These are phyloP conservation scores for Aspergillus ochraceus DNA, from an alignment of 2,329 filamentous ascomycete species.

Conservation along the genomic window DNA sequence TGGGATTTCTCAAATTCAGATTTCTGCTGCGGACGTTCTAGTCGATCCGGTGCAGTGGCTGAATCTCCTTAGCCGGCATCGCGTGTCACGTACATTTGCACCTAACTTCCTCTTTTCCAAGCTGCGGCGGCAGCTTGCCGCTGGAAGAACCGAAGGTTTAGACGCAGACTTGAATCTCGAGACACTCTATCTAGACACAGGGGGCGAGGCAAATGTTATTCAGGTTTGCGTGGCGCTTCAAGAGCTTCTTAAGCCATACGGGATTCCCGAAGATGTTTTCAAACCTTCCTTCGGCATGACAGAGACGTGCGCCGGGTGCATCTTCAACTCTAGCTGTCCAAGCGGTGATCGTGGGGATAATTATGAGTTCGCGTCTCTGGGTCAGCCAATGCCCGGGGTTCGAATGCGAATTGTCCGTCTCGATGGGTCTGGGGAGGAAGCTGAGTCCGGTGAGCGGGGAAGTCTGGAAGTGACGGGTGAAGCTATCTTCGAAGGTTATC, in stretches of 20 bases:
- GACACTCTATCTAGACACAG: slow-evolving; percentile 32
- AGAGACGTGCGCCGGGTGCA: slow-evolving; percentile 53
- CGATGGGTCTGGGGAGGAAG: not conserved
- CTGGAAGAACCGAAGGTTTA: not conserved
- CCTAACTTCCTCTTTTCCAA: slow-evolving; percentile 26
- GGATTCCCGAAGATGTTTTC: slow-evolving; percentile 41
- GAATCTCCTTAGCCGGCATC: slow-evolving; percentile 41
- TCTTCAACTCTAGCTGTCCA: slow-evolving; percentile 43
- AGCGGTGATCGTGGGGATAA: slow-evolving; percentile 34
- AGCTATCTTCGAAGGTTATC: slow-evolving; percentile 29
- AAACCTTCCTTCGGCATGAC: slow-evolving; percentile 36
- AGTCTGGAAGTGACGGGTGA: slow-evolving; percentile 23
- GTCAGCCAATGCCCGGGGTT: slow-evolving; percentile 21
- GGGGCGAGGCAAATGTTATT: slow-evolving; percentile 40
- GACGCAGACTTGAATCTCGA: slow-evolving; percentile 8
- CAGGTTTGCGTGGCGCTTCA: slow-evolving; percentile 37
- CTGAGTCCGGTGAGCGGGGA: slow-evolving; percentile 9
- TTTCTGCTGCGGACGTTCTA: slow-evolving; percentile 15
- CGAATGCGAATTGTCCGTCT: slow-evolving; percentile 18
- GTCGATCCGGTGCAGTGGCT: slow-evolving; percentile 43
- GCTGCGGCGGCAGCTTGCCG: not conserved
- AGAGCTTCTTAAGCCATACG: slow-evolving; percentile 30
- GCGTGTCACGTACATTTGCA: slow-evolving; percentile 24
- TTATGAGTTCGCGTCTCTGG: slow-evolving; percentile 20
- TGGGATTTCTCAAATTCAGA: slow-evolving; percentile 21